A percentile compares a stretch with the other conserved stretches of the same genome.
These are phyloP conservation scores for Taphrina pruni DNA, from an alignment of 1,139 yeast species.

Conservation along the genomic window DNA sequence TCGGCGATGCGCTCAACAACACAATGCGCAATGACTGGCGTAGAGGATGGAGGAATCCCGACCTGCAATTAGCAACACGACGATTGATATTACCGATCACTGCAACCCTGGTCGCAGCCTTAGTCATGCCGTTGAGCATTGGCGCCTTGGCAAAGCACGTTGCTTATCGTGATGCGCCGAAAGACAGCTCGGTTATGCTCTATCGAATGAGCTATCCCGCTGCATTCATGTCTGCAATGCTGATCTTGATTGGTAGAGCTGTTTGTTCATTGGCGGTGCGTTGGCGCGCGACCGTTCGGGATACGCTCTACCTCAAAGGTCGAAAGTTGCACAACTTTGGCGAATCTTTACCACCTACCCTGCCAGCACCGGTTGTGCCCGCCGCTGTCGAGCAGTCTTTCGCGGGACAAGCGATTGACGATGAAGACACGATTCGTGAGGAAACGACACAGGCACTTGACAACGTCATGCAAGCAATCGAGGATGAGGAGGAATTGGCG, in stretches of 20 bases:
- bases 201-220: conserved; percentile 35
- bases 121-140: conserved; percentile 33
- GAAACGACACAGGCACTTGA: background rate
- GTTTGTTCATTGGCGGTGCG: background rate
- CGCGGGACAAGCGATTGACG: background rate
- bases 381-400: background rate
- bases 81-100: conserved; percentile 31
- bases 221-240: conserved; percentile 11
- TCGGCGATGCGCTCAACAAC: conserved; percentile 17
- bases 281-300: conserved; percentile 29
- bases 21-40: conserved; percentile 35
- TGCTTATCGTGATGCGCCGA: conserved; percentile 10
- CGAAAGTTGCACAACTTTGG: conserved; percentile 31
- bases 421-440: background rate
- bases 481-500: conserved; percentile 10
- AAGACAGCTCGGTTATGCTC: conserved; percentile 5
- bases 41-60: conserved; percentile 40
- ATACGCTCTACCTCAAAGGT: conserved; percentile 33
- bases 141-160: conserved; percentile 31
- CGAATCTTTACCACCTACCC: conserved; percentile 12
- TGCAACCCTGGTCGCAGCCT: conserved; percentile 20
- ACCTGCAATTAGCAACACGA: conserved; percentile 32
- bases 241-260: background rate
- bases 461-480: background rate
- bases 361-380: background rate